Conservation (phyloP, 768 basidiomycete genomes). For the Agaricus subrufescens region DNA sequence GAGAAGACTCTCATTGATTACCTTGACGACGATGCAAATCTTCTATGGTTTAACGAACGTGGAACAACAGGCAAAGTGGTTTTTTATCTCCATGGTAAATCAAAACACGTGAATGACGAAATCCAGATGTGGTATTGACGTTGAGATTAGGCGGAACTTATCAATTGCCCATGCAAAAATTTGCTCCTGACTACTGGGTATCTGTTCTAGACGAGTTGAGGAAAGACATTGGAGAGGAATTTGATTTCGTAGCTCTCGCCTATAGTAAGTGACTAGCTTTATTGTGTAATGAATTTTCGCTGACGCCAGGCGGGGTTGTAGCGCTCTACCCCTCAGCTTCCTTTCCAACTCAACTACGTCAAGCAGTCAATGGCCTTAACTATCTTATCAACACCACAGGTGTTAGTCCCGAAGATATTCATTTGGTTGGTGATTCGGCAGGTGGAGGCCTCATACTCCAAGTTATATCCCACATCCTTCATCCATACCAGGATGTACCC, state of each 20-base stretch:
- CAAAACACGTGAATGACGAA: background rate
- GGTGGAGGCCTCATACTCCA: slow-evolving; percentile 32
- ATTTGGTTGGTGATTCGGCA: slow-evolving; percentile 35
- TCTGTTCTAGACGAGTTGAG: slow-evolving; percentile 22
- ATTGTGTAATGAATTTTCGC: background rate
- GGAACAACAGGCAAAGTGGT: slow-evolving; percentile 26
- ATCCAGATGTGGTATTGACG: background rate
- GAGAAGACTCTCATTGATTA: slow-evolving; percentile 20
- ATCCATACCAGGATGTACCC: slow-evolving; percentile 25
- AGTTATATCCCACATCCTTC: slow-evolving; percentile 30
- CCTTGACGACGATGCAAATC: slow-evolving; percentile 18
- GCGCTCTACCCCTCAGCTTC: slow-evolving; percentile 27
- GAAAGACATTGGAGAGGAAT: slow-evolving; percentile 15
- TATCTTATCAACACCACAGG: slow-evolving; percentile 24
- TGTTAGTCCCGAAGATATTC: slow-evolving; percentile 25
- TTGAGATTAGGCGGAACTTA: slow-evolving; percentile 26
- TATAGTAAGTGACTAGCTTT: slow-evolving; percentile 22
- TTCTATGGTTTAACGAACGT: slow-evolving; percentile 27
- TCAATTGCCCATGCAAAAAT: slow-evolving; percentile 18
- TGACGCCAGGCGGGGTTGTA: slow-evolving; percentile 6
- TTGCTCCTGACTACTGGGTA: slow-evolving; percentile 22
- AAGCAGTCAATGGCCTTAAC: slow-evolving; percentile 24
- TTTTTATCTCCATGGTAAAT: slow-evolving; percentile 26
- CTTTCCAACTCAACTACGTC: slow-evolving; percentile 31
- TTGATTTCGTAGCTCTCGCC: slow-evolving; percentile 24